Evolutionary conservation across 176 grass and related monocot genomes (phyloP).

Genomic region (Carex myosuroides): DNA sequence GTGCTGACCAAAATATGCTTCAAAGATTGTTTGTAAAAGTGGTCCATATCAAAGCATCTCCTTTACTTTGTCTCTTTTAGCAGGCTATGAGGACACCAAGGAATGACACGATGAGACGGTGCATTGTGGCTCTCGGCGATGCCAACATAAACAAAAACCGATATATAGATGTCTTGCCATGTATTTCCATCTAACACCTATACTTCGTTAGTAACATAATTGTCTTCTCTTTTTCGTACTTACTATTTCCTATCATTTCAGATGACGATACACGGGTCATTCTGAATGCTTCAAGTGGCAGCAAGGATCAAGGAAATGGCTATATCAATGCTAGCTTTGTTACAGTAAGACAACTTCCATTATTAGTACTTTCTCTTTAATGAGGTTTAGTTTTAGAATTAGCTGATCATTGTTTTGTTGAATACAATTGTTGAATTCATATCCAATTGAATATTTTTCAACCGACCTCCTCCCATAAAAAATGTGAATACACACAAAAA

Average conservation of each 20-base stretch:
- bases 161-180: conserved; percentile 80
- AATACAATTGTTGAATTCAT: neutral
- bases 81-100: conserved; percentile 34
- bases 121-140: conserved; percentile 38
- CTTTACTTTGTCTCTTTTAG: neutral
- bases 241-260: conserved; percentile 20
- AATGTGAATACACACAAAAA: neutral
- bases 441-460: neutral
- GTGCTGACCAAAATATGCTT: neutral
- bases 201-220: conserved; percentile 6
- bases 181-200: conserved; percentile 36
- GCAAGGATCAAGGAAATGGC: conserved; percentile 25
- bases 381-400: neutral
- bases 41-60: neutral
- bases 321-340: conserved; percentile 93
- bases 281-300: conserved; percentile 23
- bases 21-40: neutral
- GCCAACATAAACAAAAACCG: conserved; percentile 67
- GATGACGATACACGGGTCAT: conserved; percentile 52
- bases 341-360: conserved; percentile 34
- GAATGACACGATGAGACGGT: conserved; percentile 37
- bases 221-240: conserved; percentile 15
- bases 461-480: neutral
- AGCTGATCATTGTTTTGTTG: neutral
- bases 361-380: neutral